Evolutionary conservation across 345 rosid species (phyloP).

Genomic region (Heritiera fomes): DNA sequence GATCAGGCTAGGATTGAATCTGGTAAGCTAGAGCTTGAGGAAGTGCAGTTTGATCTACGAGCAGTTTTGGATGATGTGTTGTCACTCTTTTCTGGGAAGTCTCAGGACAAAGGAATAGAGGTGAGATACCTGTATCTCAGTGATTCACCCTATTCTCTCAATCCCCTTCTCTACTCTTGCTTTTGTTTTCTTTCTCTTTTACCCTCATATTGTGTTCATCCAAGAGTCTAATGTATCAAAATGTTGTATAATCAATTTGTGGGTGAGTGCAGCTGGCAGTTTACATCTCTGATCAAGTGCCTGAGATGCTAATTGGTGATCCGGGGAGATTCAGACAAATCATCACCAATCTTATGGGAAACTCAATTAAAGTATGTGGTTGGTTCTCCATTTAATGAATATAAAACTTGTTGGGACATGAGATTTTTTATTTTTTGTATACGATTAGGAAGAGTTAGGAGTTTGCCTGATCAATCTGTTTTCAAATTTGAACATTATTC

Average conservation of each 20-base stretch:
- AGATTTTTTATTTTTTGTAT: neutral
- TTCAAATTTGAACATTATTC: neutral
- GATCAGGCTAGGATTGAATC: slow-evolving; percentile 96
- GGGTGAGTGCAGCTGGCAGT: slow-evolving; percentile 73
- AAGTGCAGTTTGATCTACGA: slow-evolving; percentile 74
- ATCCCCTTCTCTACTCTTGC: neutral
- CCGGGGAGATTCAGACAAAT: slow-evolving; percentile 93
- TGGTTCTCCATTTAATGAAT: slow-evolving; percentile 14
- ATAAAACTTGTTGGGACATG: neutral
- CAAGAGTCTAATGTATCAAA: slow-evolving; percentile 1
- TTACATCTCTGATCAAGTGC: slow-evolving; percentile 81
- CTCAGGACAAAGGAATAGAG: slow-evolving; percentile 90
- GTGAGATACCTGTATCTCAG: slow-evolving; percentile 38
- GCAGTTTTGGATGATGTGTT: slow-evolving; percentile 84
- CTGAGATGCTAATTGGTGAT: slow-evolving; percentile 84
- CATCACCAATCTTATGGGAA: slow-evolving; percentile 93
- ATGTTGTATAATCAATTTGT: slow-evolving; percentile 22
- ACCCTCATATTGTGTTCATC: neutral
- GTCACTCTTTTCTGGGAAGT: slow-evolving; percentile 87
- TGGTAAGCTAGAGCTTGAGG: slow-evolving; percentile 95
- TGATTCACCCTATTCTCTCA: slow-evolving; percentile 5
- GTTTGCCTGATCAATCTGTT: neutral
- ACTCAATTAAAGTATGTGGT: slow-evolving; percentile 72
- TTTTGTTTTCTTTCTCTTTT: neutral
- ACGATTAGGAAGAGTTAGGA: neutral